Evolutionary conservation across 2,329 filamentous ascomycete species (phyloP).

Genomic region (Fusarium odoratissimum): DNA sequence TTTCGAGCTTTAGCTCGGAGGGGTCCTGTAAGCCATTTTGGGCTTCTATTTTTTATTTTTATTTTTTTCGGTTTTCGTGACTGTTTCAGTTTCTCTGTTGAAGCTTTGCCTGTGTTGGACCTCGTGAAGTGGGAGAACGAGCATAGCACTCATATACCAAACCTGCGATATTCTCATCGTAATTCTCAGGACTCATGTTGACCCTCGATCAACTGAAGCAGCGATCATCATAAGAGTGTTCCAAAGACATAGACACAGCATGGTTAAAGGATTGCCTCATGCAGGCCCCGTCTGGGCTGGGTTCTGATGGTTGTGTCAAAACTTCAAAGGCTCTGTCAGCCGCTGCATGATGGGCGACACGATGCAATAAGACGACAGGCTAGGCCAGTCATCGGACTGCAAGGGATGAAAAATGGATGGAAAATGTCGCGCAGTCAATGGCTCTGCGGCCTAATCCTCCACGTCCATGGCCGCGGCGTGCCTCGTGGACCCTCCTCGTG

Average conservation of each 20-base stretch:
- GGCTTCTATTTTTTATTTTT: background rate
- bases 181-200: background rate
- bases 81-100: background rate
- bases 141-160: background rate
- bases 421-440: conserved; percentile 39
- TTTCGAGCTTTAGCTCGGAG: conserved; percentile 24
- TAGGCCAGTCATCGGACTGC: conserved; percentile 18
- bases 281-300: background rate
- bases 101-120: background rate
- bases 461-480: conserved; percentile 31
- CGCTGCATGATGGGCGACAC: background rate
- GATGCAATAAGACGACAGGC: conserved; percentile 1
- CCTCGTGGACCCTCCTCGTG: conserved; percentile 33
- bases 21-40: conserved; percentile 20
- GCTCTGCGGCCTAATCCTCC: conserved; percentile 17
- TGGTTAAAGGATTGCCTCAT: conserved; percentile 10
- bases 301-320: background rate
- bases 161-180: background rate
- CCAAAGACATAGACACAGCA: background rate
- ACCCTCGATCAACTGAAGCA: background rate
- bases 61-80: background rate
- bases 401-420: conserved; percentile 11
- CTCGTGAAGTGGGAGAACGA: background rate
- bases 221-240: background rate
- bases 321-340: conserved; percentile 2